Evolutionary conservation across 1,284 basidiomycete species (phyloP).

Genomic region (Boletellus dicymbophilus): DNA sequence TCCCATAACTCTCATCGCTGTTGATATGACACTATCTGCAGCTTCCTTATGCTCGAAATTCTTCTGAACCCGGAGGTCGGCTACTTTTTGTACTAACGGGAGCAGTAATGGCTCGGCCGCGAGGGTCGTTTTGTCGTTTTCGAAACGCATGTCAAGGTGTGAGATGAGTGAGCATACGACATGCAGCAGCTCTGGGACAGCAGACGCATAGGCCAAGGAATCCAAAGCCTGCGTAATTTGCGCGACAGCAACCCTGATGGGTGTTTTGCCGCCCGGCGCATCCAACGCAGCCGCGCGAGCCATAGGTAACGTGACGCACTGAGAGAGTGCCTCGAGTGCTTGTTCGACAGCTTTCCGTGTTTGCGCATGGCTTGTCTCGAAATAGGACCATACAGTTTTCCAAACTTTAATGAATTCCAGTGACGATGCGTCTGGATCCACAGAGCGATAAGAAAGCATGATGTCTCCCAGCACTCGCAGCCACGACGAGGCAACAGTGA

Average conservation of each 20-base stretch:
- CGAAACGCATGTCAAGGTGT: slow-evolving; percentile 42
- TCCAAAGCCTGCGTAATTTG: slow-evolving; percentile 70
- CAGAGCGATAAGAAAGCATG: slow-evolving; percentile 59
- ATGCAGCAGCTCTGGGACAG: slow-evolving; percentile 72
- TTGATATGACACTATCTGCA: slow-evolving; percentile 80
- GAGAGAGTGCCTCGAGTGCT: slow-evolving; percentile 62
- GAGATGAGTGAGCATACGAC: slow-evolving; percentile 59
- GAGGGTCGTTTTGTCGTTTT: slow-evolving; percentile 44
- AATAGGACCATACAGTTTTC: slow-evolving; percentile 75
- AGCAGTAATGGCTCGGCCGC: slow-evolving; percentile 76
- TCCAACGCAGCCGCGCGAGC: slow-evolving; percentile 54
- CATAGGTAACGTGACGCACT: slow-evolving; percentile 70
- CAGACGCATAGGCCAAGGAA: slow-evolving; percentile 65
- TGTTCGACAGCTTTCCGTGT: slow-evolving; percentile 66
- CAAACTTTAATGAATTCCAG: slow-evolving; percentile 68
- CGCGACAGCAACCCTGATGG: slow-evolving; percentile 62
- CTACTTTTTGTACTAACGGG: slow-evolving; percentile 75
- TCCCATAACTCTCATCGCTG: slow-evolving; percentile 86
- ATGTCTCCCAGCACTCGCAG: slow-evolving; percentile 69
- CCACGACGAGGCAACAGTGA: slow-evolving; percentile 70
- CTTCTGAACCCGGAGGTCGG: slow-evolving; percentile 75
- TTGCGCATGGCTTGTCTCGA: slow-evolving; percentile 59
- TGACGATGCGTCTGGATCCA: slow-evolving; percentile 50
- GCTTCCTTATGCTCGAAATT: slow-evolving; percentile 91
- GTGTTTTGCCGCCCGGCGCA: slow-evolving; percentile 43